Evolutionary conservation across 768 basidiomycete genomes (phyloP), one percentile per base, ranked within the genome.

Genomic region (Bullera alba): DNA sequence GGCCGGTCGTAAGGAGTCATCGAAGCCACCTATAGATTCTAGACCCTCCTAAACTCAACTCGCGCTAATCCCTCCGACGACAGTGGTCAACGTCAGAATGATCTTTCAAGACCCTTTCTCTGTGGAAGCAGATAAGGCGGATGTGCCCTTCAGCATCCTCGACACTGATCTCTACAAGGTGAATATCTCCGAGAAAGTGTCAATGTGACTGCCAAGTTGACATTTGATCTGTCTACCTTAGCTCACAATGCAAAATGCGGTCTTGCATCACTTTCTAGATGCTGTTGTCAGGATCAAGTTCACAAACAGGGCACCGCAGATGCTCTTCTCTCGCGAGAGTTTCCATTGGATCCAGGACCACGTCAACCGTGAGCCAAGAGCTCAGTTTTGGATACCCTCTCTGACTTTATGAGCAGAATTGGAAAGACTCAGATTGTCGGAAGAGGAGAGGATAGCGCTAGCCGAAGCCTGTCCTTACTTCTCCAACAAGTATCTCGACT

Each of bases 151-250:
- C 50, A 91, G 88, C 15, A 76, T 96, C 45, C 78, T 96, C 38
- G 93, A 96, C 71, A 91, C 90, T 0, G 93, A 96, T 72, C 74
- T 93, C 26, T 96, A 96, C 81, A 97, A 93, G 80, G 89, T 84
- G 46, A 38, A 29, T 52, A 12, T 28, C 30, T 22, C 6, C 21
- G 6, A 17, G 0, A 4, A 2, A 26, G 16, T 19, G 12, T 48
- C 19, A 37, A 34, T 14, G 19, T 43, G 42, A 28, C 23, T 10
- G 22, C 10, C 27, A 27, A 34, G 32, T 34, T n/a, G 32, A n/a
- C 32, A 34, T 34, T n/a, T 34, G n/a, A 25, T 43, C 14, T 14
- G n/a, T 34, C 42, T 7, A 2, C 19, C 16, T 21, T 17, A 30
- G 38, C 34, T 41, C 2, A 34, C 90, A 0, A 97, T 95, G 93